Evolutionary conservation across 352 stramenopile species (phyloP).

Genomic region (Globisporangium cylindrosporum): DNA sequence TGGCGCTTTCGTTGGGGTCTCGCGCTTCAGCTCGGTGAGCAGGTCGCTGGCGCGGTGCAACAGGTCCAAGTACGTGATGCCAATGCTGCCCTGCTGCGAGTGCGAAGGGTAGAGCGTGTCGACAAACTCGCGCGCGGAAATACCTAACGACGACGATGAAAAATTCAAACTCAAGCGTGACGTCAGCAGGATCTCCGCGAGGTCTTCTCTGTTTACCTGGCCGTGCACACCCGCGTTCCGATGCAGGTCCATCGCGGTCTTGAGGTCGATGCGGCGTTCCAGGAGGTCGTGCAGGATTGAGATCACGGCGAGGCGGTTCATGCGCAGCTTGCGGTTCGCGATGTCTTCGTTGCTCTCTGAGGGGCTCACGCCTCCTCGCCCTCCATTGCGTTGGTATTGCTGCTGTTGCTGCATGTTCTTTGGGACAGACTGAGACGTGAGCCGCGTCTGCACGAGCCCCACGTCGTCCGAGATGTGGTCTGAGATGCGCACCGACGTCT

Average conservation of each 20-base stretch:
- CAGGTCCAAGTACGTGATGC: constrained; percentile 57
- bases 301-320: constrained; percentile 35
- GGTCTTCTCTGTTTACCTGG: constrained; percentile 52
- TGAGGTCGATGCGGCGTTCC: constrained; percentile 65
- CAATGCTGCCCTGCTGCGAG: constrained; percentile 9
- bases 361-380: background rate
- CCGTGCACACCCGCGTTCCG: constrained; percentile 52
- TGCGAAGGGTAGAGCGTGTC: constrained; percentile 52
- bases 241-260: constrained; percentile 68
- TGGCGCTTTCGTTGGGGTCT: background rate
- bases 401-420: constrained; percentile 10
- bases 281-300: constrained; percentile 67
- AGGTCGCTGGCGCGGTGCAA: constrained; percentile 59
- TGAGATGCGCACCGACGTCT: constrained; percentile 53
- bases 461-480: constrained; percentile 32
- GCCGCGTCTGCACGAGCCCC: constrained; percentile 11
- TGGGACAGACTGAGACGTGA: constrained; percentile 14
- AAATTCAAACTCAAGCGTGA: constrained; percentile 66
- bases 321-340: constrained; percentile 26
- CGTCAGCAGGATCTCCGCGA: constrained; percentile 63
- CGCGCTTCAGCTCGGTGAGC: constrained; percentile 41
- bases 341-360: background rate
- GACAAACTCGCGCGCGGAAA: constrained; percentile 57
- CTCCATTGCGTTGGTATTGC: background rate
- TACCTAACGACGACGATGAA: constrained; percentile 22